These are phyloP conservation scores for Fraxinus velutina DNA, from an alignment of 305 asterid genomes.

Conservation along the genomic window DNA sequence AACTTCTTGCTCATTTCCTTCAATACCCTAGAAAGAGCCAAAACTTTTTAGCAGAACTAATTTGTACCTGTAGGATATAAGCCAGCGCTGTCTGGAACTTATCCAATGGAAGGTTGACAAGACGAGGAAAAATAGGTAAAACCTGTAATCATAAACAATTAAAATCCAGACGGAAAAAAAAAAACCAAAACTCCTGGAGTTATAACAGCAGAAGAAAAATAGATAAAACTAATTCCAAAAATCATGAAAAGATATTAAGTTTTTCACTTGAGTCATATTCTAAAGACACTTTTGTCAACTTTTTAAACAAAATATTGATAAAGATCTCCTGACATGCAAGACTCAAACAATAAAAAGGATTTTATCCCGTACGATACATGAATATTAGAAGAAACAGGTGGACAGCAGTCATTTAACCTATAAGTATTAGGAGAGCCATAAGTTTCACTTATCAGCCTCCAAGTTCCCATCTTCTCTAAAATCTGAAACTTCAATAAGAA, in stretches of 20 bases:
- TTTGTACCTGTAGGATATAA: constrained; percentile 79
- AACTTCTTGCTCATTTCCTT: neutral
- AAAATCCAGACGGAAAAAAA: neutral
- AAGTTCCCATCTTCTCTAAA: neutral
- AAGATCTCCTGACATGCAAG: neutral
- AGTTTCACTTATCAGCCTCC: neutral
- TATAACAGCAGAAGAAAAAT: constrained; percentile 6
- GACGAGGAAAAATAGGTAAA: constrained; percentile 83
- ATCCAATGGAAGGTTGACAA: constrained; percentile 81
- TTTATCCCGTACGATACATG: neutral
- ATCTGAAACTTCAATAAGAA: neutral
- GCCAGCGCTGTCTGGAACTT: constrained; percentile 96
- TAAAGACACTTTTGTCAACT: neutral
- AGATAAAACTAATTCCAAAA: constrained; percentile 8
- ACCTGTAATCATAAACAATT: constrained; percentile 49
- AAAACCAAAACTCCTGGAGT: neutral
- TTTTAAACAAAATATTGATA: constrained; percentile 1
- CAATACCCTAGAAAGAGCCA: neutral
- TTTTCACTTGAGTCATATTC: neutral
- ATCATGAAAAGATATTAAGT: neutral
- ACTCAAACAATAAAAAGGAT: neutral
- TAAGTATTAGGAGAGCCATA: neutral
- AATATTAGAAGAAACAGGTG: neutral
- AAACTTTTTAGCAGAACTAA: constrained; percentile 16
- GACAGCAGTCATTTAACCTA: neutral